A percentile compares a stretch with the other conserved stretches of the same genome.
phyloP scores from a whole-genome alignment of 306 rosid genomes.

The Acacia acuminata region DNA sequence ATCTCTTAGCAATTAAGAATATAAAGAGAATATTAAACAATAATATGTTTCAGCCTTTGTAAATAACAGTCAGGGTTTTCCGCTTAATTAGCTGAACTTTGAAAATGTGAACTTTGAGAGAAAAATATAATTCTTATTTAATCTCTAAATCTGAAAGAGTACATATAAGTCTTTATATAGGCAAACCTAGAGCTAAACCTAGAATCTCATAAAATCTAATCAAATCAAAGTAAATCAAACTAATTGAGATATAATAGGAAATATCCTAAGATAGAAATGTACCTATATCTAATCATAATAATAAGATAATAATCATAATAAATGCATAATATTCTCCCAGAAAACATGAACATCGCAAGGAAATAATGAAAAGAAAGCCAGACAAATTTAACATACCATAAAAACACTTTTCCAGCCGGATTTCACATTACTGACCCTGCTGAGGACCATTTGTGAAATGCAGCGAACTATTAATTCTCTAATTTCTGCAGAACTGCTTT shows the following conservation, averaged over 20 bases:
- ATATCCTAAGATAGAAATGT: no score
- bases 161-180: no score
- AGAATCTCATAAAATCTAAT: no score
- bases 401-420: slow-evolving; percentile 99
- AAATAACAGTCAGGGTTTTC: slow-evolving; percentile 22
- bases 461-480: slow-evolving; percentile 94
- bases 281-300: no score
- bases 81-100: slow-evolving; percentile 13
- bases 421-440: slow-evolving; percentile 94
- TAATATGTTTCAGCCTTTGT: slow-evolving; percentile 1
- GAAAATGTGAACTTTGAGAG: no score
- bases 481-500: slow-evolving; percentile 87
- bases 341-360: slow-evolving; percentile 3
- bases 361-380: neutral
- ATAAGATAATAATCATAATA: no score
- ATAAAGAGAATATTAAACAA: slow-evolving; percentile 14
- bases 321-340: no score
- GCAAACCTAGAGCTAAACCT: no score
- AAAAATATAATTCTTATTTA: no score
- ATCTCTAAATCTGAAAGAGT: no score
- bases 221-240: no score
- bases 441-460: slow-evolving; percentile 99
- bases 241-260: no score
- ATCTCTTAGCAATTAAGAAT: neutral
- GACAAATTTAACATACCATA: slow-evolving; percentile 62